Base-by-base conservation (phyloP, 192 early-diverging fungal species). In the Coemansia sp. region DNA sequence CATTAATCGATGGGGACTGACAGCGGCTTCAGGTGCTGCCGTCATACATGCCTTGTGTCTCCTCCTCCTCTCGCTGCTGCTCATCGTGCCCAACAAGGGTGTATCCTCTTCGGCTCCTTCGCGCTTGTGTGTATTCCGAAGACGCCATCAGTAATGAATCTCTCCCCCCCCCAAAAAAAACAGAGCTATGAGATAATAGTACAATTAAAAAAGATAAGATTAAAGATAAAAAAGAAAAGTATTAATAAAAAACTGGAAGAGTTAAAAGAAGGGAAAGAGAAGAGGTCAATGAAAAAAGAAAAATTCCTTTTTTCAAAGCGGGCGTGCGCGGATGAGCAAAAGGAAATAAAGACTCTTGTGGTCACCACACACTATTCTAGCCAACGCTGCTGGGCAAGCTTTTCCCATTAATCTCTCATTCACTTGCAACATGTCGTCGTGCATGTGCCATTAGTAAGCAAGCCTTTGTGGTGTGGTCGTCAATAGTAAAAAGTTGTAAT, bases 201-300 rank as follows among this genome's bases (percentile, higher is more conserved):
- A 67, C 2, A 44, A 58, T 47, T 58, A 41, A 19, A 44, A 44
- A 40, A 44, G 43, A 58, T 38, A 42, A 57, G 19, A 32, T 43
- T 21, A 58, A 43, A 67, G 26, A 54, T 6, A 39, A 65, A 53
- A 23, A 59, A 9, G 18, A 15, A 40, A 39, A 41, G 37, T 56
- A 56, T 56, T 56, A 11, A 12, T 32, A 15, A 5, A 40, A 21
- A 54, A 6, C 32, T 21, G 12, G 5, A 19, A 70, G 40, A 42
- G 15, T 53, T 32, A 41, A 56, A 78, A 50, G 52, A 40, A 58
- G 42, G 39, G 47, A 62, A 54, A 11, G 40, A 67, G 39, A 66
- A 44, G 49, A 68, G n/a, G 37, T 9, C 38, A 41, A 41, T 11
- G 57, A 9, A 32, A 32, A 32, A 32, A 32, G 0, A 50, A 50